Evolutionary conservation across 2,329 filamentous ascomycete genomes (phyloP), one percentile per base, ranked within the genome.

Genomic region (Arthrobotrys pseudoclavata): DNA sequence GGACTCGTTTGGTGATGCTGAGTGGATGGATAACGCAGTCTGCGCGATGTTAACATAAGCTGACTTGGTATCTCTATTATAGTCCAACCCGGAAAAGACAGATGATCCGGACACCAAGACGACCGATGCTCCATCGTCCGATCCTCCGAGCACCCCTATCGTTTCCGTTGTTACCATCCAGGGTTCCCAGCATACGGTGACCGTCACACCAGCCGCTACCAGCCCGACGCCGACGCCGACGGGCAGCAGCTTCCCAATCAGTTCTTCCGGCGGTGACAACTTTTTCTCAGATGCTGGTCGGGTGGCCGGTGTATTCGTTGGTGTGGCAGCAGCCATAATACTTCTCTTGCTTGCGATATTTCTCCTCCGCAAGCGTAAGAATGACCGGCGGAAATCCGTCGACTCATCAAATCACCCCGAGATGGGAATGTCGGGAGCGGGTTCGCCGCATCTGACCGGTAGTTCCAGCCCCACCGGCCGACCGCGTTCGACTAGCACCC

Each of bases 401-500:
- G 72, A 64, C 18, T 76, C 72, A 20, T 70, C 72, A 4, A 52
- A 66, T 20, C 48, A 76, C 26, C 72, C 72, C n/a, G 72, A 76
- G 72, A 76, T 76, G 72, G 72, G 72, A 48, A 76, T 76, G 72
- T 76, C 72, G 9, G 72, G 72, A 57, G 31, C 66, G 15, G 66
- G 66, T 13, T 76, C 72, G 50, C 72, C 72, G 12, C 52, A 66
- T 24, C 15, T 70, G 66, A 70, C 66, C 67, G 66, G 72, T 76
- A 70, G 66, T 61, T 66, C 66, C 52, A 70, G 66, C 18, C 66
- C 72, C 15, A 70, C 37, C 60, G 61, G 50, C 60, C 60, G 72
- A 61, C 72, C 72, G 34, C 72, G 72, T 37, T 76, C 72, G 48
- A 76, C 72, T 76, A 76, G 72, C 62, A 76, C 72, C 52, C 72